Percentiles rank a stretch among this genome's conserved stretches.
phyloP scores from a whole-genome alignment of 2,329 filamentous ascomycete genomes.

The Colletotrichum nymphaeae region DNA sequence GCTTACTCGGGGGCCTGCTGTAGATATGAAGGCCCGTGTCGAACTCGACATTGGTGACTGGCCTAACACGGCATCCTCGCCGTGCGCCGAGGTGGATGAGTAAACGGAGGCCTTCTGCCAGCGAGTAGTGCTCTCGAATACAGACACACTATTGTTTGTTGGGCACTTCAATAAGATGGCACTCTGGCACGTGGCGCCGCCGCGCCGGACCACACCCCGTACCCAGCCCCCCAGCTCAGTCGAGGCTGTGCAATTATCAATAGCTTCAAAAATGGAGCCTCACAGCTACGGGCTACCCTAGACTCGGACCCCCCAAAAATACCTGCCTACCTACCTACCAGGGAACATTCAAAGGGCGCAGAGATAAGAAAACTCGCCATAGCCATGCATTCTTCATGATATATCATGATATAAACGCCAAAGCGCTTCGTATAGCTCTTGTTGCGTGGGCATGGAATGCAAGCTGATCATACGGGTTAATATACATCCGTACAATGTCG shows the following conservation, averaged over 20 bases:
- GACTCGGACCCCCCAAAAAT: background rate
- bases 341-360: background rate
- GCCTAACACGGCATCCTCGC: conserved; percentile 6
- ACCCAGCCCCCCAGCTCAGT: background rate
- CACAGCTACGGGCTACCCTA: background rate
- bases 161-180: background rate
- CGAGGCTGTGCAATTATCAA: conserved; percentile 31
- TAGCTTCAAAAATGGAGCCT: conserved; percentile 22
- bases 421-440: background rate
- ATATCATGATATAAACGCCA: background rate
- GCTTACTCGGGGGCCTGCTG: conserved; percentile 11
- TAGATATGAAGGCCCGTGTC: background rate
- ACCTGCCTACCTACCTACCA: background rate
- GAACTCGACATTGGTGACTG: background rate
- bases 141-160: background rate
- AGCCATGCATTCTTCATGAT: background rate
- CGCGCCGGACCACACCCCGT: conserved; percentile 12
- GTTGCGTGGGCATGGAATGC: no score
- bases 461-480: background rate
- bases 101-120: background rate
- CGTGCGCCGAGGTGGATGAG: background rate
- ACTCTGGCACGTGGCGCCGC: conserved; percentile 20
- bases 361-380: background rate
- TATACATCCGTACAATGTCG: background rate
- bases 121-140: background rate